These are phyloP conservation scores for Suhomyces kunorum DNA, from an alignment of 1,139 yeast species.

Conservation along the genomic window DNA sequence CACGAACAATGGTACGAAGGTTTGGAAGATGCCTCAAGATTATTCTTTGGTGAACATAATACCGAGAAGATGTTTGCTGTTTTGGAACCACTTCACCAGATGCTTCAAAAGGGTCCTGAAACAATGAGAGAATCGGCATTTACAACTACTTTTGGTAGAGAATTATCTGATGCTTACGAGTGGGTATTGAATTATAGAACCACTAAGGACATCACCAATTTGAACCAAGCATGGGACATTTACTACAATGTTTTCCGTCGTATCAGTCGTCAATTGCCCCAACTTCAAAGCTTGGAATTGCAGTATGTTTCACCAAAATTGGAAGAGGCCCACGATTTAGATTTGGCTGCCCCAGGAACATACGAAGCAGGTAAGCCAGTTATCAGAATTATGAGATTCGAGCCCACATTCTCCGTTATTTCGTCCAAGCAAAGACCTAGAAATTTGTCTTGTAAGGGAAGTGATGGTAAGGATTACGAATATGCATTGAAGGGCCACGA, in stretches of 20 bases:
- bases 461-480: conserved; percentile 88
- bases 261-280: conserved; percentile 86
- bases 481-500: conserved; percentile 92
- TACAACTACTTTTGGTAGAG: conserved; percentile 91
- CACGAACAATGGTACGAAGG: conserved; percentile 99
- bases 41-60: conserved; percentile 92
- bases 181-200: conserved; percentile 87
- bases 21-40: conserved; percentile 91
- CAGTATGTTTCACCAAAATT: conserved; percentile 93
- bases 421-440: conserved; percentile 97
- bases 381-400: conserved; percentile 70
- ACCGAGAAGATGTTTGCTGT: conserved; percentile 93
- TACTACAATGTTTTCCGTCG: conserved; percentile 92
- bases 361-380: conserved; percentile 84
- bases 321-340: conserved; percentile 74
- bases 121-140: conserved; percentile 92
- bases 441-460: conserved; percentile 73
- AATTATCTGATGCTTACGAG: conserved; percentile 87
- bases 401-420: conserved; percentile 83
- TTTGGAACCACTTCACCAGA: conserved; percentile 82
- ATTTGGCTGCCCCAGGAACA: conserved; percentile 92
- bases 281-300: conserved; percentile 78
- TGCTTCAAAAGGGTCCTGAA: conserved; percentile 84
- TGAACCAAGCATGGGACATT: conserved; percentile 98
- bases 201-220: conserved; percentile 80